Base-by-base conservation (phyloP, 257 asterid species). In the Eucommia ulmoides region DNA sequence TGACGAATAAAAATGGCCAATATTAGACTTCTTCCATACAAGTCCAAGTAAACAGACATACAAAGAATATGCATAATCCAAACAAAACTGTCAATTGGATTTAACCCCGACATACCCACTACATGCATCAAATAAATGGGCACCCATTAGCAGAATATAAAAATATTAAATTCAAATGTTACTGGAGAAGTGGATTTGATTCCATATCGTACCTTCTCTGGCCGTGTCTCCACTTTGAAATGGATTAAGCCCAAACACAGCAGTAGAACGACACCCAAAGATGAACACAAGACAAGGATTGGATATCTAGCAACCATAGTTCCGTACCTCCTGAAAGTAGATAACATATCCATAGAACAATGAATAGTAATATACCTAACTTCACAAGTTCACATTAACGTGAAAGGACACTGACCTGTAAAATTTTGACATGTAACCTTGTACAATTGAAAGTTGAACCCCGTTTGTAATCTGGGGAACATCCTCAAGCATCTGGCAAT, bases 291-390 rank as follows among this genome's bases (percentile, higher is more conserved):
- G 22, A 91, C 94, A 54, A 83, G 86, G 50, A 62, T 19, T 17
- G 97, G 96, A 75, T 86, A 75, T 72, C 99, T 81, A 35, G 99
- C 99, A 65, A 91, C 99, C 95, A 92, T 83, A 53, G 97, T 86
- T 48, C 99, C 99, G 45, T 91, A 91, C 76, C 74, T 76, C 99
- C 99, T 91, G 91, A 64, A 67, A 50, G 42, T 60, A 48, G 54
- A 24, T 23, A 48, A 41, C 45, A n/a, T n/a, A n/a, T n/a, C n/a
- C n/a, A n/a, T n/a, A n/a, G n/a, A n/a, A n/a, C n/a, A n/a, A n/a
- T n/a, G n/a, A n/a, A n/a, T n/a, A n/a, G n/a, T n/a, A n/a, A n/a
- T n/a, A n/a, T n/a, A n/a, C n/a, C n/a, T n/a, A n/a, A n/a, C n/a
- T n/a, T n/a, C n/a, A n/a, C n/a, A n/a, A n/a, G n/a, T n/a, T n/a